Percentiles rank a stretch among this genome's conserved stretches.
Conservation (phyloP, 2,329 filamentous ascomycete species). For the Neopestalotiopsis sp. region DNA sequence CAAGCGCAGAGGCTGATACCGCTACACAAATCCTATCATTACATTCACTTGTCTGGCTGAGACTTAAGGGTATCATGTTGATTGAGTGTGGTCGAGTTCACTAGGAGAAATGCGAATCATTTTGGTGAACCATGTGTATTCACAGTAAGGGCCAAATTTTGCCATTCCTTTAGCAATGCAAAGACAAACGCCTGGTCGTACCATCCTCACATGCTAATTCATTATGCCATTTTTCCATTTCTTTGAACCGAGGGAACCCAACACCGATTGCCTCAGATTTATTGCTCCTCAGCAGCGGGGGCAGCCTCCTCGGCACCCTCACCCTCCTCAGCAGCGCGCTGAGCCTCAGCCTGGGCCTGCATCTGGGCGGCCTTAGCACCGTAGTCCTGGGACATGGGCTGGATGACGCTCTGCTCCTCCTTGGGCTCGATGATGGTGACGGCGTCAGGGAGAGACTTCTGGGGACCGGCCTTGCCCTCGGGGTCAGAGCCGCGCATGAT, state of each 20-base stretch:
- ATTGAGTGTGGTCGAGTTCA: background rate
- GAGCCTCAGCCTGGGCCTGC: slow-evolving; percentile 70
- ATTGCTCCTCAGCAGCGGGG: slow-evolving; percentile 51
- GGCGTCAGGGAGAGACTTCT: slow-evolving; percentile 96
- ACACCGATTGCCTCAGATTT: slow-evolving; percentile 42
- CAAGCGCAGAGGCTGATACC: background rate
- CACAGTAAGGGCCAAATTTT: slow-evolving; percentile 17
- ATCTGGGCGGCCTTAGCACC: slow-evolving; percentile 81
- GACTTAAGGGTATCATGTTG: background rate
- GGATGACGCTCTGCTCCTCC: slow-evolving; percentile 95
- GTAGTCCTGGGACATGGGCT: slow-evolving; percentile 98
- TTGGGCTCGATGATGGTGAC: slow-evolving; percentile 99
- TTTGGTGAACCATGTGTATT: slow-evolving; percentile 15
- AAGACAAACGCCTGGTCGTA: slow-evolving; percentile 21
- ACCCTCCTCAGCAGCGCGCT: slow-evolving; percentile 55
- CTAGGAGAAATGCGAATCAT: background rate
- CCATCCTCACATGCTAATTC: slow-evolving; percentile 22
- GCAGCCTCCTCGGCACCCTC: slow-evolving; percentile 55
- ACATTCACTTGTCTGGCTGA: background rate
- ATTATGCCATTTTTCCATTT: slow-evolving; percentile 12
- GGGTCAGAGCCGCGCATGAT: slow-evolving; percentile 99
- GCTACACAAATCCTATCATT: background rate
- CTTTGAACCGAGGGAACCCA: slow-evolving; percentile 36
- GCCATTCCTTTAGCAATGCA: slow-evolving; percentile 17
- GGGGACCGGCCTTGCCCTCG: slow-evolving; percentile 97